Conservation (phyloP, 2,329 filamentous ascomycete species). For the Neobulgaria alba region DNA sequence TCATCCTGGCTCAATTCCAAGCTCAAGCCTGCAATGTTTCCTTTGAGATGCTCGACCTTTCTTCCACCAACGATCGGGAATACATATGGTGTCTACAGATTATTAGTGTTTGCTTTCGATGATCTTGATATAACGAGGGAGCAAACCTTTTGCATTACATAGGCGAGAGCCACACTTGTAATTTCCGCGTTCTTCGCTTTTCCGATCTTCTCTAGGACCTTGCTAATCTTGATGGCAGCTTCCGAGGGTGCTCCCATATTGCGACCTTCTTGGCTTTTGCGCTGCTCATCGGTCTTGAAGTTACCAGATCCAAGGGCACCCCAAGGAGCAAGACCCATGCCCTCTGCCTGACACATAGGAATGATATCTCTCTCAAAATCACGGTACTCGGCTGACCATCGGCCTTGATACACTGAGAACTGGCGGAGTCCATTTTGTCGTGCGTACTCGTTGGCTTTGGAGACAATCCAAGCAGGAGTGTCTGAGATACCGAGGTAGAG, state of each 20-base stretch:
- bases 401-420: slow-evolving; percentile 62
- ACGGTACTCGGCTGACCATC: slow-evolving; percentile 52
- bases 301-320: slow-evolving; percentile 42
- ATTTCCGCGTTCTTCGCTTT: slow-evolving; percentile 46
- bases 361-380: slow-evolving; percentile 58
- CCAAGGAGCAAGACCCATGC: slow-evolving; percentile 51
- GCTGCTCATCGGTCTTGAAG: slow-evolving; percentile 40
- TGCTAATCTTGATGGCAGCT: slow-evolving; percentile 42
- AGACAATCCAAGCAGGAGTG: slow-evolving; percentile 61
- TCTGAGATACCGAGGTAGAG: slow-evolving; percentile 61
- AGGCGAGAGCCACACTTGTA: slow-evolving; percentile 60
- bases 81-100: slow-evolving; percentile 58
- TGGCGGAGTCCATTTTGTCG: slow-evolving; percentile 59
- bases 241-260: slow-evolving; percentile 33
- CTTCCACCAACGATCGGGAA: slow-evolving; percentile 66
- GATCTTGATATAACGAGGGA: too few relatives aligned
- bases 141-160: slow-evolving; percentile 69
- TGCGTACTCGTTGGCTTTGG: slow-evolving; percentile 60
- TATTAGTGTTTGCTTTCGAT: too few relatives aligned
- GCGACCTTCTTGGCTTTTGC: slow-evolving; percentile 34
- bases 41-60: slow-evolving; percentile 59
- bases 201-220: slow-evolving; percentile 50
- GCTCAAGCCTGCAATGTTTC: slow-evolving; percentile 59
- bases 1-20: slow-evolving; percentile 53
- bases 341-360: slow-evolving; percentile 47